Evolutionary conservation across 108 stramenopile genomes (phyloP).

Genomic region (Skeletonema menzelii): DNA sequence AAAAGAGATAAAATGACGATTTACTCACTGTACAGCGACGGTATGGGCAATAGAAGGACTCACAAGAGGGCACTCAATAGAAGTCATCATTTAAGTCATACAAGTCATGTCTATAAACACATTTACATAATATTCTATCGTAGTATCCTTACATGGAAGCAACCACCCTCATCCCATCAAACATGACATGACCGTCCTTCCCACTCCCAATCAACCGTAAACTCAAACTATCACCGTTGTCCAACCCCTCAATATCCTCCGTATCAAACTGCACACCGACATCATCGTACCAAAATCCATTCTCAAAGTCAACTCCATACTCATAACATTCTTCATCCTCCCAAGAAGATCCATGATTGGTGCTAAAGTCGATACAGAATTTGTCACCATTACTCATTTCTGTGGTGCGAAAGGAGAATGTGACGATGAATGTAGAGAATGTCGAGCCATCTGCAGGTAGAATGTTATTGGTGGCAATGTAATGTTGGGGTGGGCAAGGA

Average conservation of each 20-base stretch:
- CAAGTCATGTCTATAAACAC: too few relatives aligned
- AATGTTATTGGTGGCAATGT: neutral
- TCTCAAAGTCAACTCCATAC: too few relatives aligned
- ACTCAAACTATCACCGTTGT: neutral
- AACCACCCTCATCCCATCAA: slow-evolving; percentile 13
- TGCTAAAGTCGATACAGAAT: slow-evolving; percentile 22
- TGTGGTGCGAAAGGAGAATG: slow-evolving; percentile 8
- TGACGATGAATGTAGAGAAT: slow-evolving; percentile 4
- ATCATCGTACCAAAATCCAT: slow-evolving; percentile 21
- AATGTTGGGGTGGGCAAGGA: neutral
- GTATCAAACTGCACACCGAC: slow-evolving; percentile 2
- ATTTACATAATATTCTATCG: too few relatives aligned
- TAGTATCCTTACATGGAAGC: neutral
- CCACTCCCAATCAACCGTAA: slow-evolving; percentile 5
- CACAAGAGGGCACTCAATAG: too few relatives aligned
- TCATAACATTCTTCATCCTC: slow-evolving; percentile 13
- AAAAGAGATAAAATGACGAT: too few relatives aligned
- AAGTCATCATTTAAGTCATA: too few relatives aligned
- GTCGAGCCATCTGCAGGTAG: neutral
- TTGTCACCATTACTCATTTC: slow-evolving; percentile 6
- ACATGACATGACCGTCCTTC: slow-evolving; percentile 14
- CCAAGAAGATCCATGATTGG: slow-evolving; percentile 11
- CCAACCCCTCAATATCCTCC: neutral
- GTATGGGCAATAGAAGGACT: too few relatives aligned
- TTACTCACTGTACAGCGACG: too few relatives aligned